Conservation (phyloP, 2,329 filamentous ascomycete genomes). For the Zasmidium angulare region DNA sequence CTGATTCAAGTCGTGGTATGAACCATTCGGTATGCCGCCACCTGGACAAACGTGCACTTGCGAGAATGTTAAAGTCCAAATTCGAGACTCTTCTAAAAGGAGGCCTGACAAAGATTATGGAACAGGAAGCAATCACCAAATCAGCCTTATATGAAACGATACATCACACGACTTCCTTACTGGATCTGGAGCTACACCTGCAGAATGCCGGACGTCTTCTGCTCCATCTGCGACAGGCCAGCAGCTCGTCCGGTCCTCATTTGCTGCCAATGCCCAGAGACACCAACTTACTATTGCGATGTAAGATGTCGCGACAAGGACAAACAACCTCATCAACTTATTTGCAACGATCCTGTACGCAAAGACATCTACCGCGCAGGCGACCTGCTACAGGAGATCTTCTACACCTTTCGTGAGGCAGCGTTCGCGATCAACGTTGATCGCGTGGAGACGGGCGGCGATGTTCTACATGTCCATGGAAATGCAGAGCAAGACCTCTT, state of each 20-base stretch:
- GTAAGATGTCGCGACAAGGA: neutral
- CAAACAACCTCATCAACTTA: neutral
- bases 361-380: constrained; percentile 19
- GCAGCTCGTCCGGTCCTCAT: constrained; percentile 1
- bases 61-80: too few relatives aligned
- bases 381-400: constrained; percentile 13
- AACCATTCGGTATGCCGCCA: too few relatives aligned
- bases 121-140: neutral
- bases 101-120: neutral
- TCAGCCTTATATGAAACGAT: neutral
- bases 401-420: constrained; percentile 10
- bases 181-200: neutral
- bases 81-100: too few relatives aligned
- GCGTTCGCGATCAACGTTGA: constrained; percentile 10
- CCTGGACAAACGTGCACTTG: too few relatives aligned
- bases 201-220: neutral
- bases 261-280: neutral
- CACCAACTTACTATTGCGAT: neutral
- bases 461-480: neutral
- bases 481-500: neutral
- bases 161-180: neutral
- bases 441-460: neutral
- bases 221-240: neutral
- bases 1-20: too few relatives aligned
- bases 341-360: neutral